Evolutionary conservation across 2,329 filamentous ascomycete species (phyloP), one percentile per base, ranked within the genome.

Genomic region (Camptophora hylomeconis): DNA sequence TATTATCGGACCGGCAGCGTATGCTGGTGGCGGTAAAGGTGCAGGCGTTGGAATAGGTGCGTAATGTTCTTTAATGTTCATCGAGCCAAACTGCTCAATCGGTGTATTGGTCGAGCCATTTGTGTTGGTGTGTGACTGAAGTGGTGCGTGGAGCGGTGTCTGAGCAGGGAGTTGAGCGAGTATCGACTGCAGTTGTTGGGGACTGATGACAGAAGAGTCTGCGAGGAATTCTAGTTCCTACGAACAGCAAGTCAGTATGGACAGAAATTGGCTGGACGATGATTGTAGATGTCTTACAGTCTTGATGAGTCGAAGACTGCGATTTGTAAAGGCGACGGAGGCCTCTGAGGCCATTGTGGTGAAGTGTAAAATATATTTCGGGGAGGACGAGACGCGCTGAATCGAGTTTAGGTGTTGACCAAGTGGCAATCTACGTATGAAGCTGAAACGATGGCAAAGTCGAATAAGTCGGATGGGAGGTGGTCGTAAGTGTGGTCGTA

Each of bases 171-270:
- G 75, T 46, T 80, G 68, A 40, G 64, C 60, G 48, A 76, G 66
- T 52, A 94, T 82, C 28, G 67, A 68, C 47, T 81, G 76, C 51
- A 86, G 83, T 49, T 77, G 73, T 32, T 73, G 60, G 35, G 80
- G 75, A 39, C 69, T 73, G 52, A 95, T 81, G 48, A 86, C 66
- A 42, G 76, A 76, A 48, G 79, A 73, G 53, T 93, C 86, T 43
- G 82, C 71, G 37, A 95, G 80, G 44, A 75, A 80, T 56, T 93
- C 84, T 36, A 94, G 79, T 61, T 94, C 86, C 86, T 93, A 43
- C 11, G 19, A 31, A 42, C 35, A 27, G 30, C 22, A 30, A 33
- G 21, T 24, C 13, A 28, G 28, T 30, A 31, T 34, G 18, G 35
- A 34, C 23, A 25, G 20, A 25, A 26, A 29, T 28, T 27, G 21